Evolutionary conservation across 495 filamentous ascomycete genomes (phyloP).

Genomic region (Aspergillus sparsus): DNA sequence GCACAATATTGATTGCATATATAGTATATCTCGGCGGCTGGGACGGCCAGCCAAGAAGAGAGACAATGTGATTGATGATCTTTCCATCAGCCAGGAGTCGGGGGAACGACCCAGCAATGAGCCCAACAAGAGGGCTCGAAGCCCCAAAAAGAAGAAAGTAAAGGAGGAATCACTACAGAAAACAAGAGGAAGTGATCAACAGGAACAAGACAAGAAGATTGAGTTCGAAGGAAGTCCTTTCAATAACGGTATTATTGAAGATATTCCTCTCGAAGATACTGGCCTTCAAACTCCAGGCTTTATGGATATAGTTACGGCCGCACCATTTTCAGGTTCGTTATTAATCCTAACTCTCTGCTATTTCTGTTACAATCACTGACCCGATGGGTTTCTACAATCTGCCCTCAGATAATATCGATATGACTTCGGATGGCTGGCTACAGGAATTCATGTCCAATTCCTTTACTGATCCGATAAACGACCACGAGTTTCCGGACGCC

Average conservation of each 20-base stretch:
- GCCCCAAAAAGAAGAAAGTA: constrained; percentile 19
- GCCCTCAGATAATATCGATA: constrained; percentile 25
- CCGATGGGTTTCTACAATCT: constrained; percentile 9
- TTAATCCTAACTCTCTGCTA: not conserved
- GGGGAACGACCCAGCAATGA: constrained; percentile 8
- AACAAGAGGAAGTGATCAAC: not conserved
- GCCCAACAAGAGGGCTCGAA: constrained; percentile 21
- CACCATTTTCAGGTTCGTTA: constrained; percentile 16
- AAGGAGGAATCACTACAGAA: constrained; percentile 15
- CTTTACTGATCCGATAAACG: constrained; percentile 19
- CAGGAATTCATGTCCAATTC: constrained; percentile 33
- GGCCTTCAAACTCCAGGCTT: constrained; percentile 17
- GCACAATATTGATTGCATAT: constrained; percentile 46
- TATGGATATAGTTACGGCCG: constrained; percentile 15
- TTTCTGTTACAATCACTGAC: not conserved
- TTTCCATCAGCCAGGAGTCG: constrained; percentile 2
- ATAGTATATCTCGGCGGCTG: constrained; percentile 47
- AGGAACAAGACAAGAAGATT: constrained; percentile 5
- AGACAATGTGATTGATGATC: constrained; percentile 12
- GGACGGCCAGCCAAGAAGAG: constrained; percentile 47
- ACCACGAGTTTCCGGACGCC: constrained; percentile 20
- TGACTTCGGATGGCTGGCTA: constrained; percentile 35
- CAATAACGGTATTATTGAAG: constrained; percentile 10
- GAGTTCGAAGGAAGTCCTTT: constrained; percentile 11
- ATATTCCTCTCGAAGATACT: constrained; percentile 13